Evolutionary conservation across 768 basidiomycete genomes (phyloP), one percentile per base, ranked within the genome.

Genomic region (Mycena metata): DNA sequence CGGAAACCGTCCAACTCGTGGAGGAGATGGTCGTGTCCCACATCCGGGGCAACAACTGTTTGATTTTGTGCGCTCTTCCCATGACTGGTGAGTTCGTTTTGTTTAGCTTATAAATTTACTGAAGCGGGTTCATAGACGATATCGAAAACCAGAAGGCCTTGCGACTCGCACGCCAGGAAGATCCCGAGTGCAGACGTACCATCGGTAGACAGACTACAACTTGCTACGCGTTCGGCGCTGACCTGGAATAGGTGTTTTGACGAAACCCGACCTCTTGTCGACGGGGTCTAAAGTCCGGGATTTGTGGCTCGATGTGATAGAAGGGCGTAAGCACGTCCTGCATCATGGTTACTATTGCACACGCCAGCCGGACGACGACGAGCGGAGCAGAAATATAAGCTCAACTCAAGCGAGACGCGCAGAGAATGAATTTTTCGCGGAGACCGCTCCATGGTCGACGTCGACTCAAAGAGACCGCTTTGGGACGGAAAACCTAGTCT

Each of bases 91-190:
- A 26, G 39, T 76, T 3, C 19, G 30, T 30, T n/a, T 42, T 16
- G 13, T 59, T n/a, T 41, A 19, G 33, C 26, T 9, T 50, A 30
- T 3, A 39, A 19, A 46, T 15, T 16, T 15, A 35, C 30, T 43
- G 36, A 61, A 43, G 13, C 13, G 12, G 61, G 5, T 21, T 17
- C 42, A 12, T 55, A 89, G 89, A 87, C 57, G 89, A 90, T 64
- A 84, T 88, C 58, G 84, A 89, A 69, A 90, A 88, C 69, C 88
- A 88, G 72, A 84, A 83, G 60, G 88, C 89, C 0, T 78, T 83
- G 13, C 77, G 79, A 1, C 80, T 89, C 3, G 88, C 88, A 1
- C 76, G 76, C 2, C 74, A 83, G 41, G 83, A 74, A 43, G 88
- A 89, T 71, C 82, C 82, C 0, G 69, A 79, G 0, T 87, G 89